These are phyloP conservation scores for Diversispora epigaea DNA, from an alignment of 192 early-diverging fungal species.

Conservation along the genomic window DNA sequence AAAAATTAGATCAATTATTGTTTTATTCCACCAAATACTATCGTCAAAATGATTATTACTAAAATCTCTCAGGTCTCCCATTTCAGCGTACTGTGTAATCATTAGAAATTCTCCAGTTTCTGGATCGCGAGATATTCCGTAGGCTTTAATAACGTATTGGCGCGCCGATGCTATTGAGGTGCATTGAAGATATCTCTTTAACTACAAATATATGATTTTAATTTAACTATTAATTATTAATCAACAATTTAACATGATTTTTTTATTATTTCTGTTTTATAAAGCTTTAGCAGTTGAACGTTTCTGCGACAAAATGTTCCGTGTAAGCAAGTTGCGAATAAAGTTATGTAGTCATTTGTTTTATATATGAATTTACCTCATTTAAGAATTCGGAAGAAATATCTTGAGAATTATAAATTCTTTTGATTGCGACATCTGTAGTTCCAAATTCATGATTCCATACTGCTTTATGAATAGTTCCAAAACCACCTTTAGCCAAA, in stretches of 20 bases:
- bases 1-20: slow-evolving; percentile 14
- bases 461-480: not conserved
- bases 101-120: not conserved
- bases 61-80: not conserved
- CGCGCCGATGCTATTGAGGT: not conserved
- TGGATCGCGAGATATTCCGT: not conserved
- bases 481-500: slow-evolving; percentile 3
- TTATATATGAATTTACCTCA: not conserved
- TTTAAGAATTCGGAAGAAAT: not conserved
- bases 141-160: not conserved
- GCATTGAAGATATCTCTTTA: not conserved
- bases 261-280: too few relatives aligned
- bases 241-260: too few relatives aligned
- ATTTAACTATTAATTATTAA: not conserved
- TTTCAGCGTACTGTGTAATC: not conserved
- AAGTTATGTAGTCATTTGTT: not conserved
- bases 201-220: not conserved
- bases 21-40: not conserved
- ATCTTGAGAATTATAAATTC: not conserved
- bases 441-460: slow-evolving; percentile 3
- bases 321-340: too few relatives aligned
- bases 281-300: too few relatives aligned
- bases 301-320: too few relatives aligned
- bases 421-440: not conserved
- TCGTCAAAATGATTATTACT: not conserved